phyloP scores from a whole-genome alignment of 1,284 basidiomycete species.

The Cryptococcus sp. region DNA sequence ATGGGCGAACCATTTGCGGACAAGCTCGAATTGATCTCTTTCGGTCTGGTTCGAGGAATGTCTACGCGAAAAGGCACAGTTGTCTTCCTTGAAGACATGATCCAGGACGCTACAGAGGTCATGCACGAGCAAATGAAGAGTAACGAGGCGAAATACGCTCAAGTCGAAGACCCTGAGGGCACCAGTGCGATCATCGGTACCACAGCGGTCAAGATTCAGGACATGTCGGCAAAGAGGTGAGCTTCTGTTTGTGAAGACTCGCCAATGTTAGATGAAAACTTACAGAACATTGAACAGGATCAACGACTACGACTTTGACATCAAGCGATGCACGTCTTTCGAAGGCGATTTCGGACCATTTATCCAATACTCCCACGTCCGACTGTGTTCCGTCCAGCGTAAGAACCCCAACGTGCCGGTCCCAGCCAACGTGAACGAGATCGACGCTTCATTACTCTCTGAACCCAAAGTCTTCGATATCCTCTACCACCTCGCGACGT shows the following conservation, averaged over 20 bases:
- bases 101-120: constrained; percentile 81
- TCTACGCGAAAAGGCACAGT: constrained; percentile 95
- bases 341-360: constrained; percentile 95
- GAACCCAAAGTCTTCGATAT: constrained; percentile 81
- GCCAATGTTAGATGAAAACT: neutral
- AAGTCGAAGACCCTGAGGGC: constrained; percentile 82
- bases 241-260: constrained; percentile 22
- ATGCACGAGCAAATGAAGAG: constrained; percentile 98
- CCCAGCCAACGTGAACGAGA: constrained; percentile 65
- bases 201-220: constrained; percentile 97
- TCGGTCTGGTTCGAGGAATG: constrained; percentile 92
- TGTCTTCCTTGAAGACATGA: constrained; percentile 94
- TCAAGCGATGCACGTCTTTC: constrained; percentile 92
- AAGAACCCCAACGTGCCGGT: constrained; percentile 84
- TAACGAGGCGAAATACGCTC: constrained; percentile 90
- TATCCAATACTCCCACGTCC: constrained; percentile 95
- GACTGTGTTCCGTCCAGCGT: constrained; percentile 86
- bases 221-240: constrained; percentile 90
- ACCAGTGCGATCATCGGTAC: constrained; percentile 87
- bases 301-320: constrained; percentile 96
- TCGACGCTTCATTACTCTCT: constrained; percentile 70
- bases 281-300: constrained; percentile 61
- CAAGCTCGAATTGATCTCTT: constrained; percentile 84
- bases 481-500: constrained; percentile 78
- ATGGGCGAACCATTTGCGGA: constrained; percentile 89